Conservation (phyloP, 2,329 filamentous ascomycete species). For the Pezicula rhizophila region DNA sequence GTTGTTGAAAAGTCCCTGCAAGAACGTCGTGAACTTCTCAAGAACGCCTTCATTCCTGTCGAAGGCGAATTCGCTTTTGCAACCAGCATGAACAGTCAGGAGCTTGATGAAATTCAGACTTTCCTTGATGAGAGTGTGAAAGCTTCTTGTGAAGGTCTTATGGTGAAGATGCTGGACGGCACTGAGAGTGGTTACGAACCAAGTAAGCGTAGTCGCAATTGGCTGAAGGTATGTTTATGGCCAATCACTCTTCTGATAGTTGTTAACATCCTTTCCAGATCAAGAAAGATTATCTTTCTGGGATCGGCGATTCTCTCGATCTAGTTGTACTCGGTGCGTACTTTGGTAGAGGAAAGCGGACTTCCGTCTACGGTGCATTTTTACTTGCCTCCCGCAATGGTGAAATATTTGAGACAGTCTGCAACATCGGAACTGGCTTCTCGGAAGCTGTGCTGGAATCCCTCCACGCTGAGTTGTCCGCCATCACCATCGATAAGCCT, state of each 20-base stretch:
- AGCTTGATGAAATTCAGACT: constrained; percentile 87
- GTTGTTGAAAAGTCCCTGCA: constrained; percentile 83
- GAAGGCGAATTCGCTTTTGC: constrained; percentile 93
- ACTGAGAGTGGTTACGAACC: constrained; percentile 91
- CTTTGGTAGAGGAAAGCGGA: constrained; percentile 89
- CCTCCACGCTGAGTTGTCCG: constrained; percentile 68
- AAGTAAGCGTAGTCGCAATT: constrained; percentile 92
- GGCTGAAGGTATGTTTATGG: constrained; percentile 70
- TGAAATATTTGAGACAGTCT: constrained; percentile 89
- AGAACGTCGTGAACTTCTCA: constrained; percentile 72
- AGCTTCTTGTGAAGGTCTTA: constrained; percentile 91
- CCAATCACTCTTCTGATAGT: background rate
- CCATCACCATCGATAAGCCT: constrained; percentile 76
- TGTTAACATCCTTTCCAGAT: constrained; percentile 46
- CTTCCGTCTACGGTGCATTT: constrained; percentile 92
- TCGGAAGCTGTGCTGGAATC: constrained; percentile 90
- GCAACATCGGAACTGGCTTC: constrained; percentile 98
- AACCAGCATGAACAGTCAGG: constrained; percentile 76
- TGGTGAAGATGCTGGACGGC: constrained; percentile 99
- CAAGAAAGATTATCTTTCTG: constrained; percentile 95
- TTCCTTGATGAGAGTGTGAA: constrained; percentile 94
- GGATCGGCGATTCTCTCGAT: constrained; percentile 91
- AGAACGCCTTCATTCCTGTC: constrained; percentile 64
- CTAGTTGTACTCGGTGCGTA: constrained; percentile 95
- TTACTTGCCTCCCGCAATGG: constrained; percentile 90